Base-by-base conservation (phyloP, 352 stramenopile species). In the Phytophthora ramorum region DNA sequence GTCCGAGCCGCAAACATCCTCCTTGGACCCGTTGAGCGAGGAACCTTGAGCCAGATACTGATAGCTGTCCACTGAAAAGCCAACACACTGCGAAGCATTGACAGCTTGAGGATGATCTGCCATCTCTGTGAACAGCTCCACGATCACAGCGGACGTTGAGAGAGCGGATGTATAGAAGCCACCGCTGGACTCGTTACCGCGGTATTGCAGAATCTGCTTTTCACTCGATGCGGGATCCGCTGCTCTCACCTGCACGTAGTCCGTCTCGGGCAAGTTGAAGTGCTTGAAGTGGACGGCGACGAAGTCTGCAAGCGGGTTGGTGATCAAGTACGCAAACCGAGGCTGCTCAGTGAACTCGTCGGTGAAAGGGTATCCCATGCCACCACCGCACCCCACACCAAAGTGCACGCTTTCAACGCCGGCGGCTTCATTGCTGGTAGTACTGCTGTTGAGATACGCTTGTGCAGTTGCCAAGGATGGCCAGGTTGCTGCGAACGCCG, bases 1-100 rank as follows among this genome's bases (percentile, higher is more conserved):
- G 41, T 93, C 85, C 7, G 22, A 40, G 9, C 69, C 80, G 26
- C 85, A 93, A 9, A 92, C 69, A 22, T 80, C 66, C 51, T 91
- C 83, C 16, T 72, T 70, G 3, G 41, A 51, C 37, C 56, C 60
- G 46, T 53, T 68, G 4, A 66, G 24, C 0, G 61, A 60, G 16
- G 52, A 69, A 0, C 51, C 58, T 30, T 71, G 49, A 1, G 57
- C 65, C 16, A 78, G 17, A 56, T 76, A 85, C 41, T 72, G 67
- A 47, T 79, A 85, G 43, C 51, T 76, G 52, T 83, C 69, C 38
- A 89, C 80, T 4, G 56, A 51, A 56, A 90, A 90, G 0, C 79
- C 81, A n/a, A 75, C 24, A 69, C 79, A 87, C 12, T 59, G 13
- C 13, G 55, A 66, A 3, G 50, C 16, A 20, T 69, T 72, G 12